Percentiles rank a stretch among this genome's conserved stretches.
Evolutionary conservation across 2,329 filamentous ascomycete genomes (phyloP).

Genomic region (Monilinia vaccinii-corymbosi): DNA sequence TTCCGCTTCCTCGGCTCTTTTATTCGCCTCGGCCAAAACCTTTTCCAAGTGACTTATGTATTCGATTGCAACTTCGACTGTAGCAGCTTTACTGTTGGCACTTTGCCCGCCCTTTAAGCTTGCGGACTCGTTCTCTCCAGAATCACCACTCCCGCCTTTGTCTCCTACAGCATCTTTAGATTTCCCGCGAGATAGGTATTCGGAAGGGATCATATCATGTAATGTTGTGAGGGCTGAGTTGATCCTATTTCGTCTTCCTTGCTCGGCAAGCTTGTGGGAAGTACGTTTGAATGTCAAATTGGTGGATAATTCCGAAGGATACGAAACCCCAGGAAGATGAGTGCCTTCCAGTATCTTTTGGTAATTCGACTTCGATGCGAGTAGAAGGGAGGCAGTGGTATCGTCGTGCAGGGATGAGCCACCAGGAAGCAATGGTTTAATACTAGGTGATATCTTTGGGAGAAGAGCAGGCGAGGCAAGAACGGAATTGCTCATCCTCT

Average conservation of each 20-base stretch:
- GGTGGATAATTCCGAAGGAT: slow-evolving; percentile 82
- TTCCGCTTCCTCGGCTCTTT: slow-evolving; percentile 39
- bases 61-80: slow-evolving; percentile 92
- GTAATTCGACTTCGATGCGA: slow-evolving; percentile 95
- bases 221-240: slow-evolving; percentile 91
- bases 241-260: slow-evolving; percentile 89
- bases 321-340: slow-evolving; percentile 78
- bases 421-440: slow-evolving; percentile 76
- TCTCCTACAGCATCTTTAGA: slow-evolving; percentile 32
- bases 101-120: slow-evolving; percentile 37
- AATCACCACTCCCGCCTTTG: slow-evolving; percentile 35
- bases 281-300: slow-evolving; percentile 94
- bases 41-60: slow-evolving; percentile 82
- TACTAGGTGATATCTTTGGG: slow-evolving; percentile 86
- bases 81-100: slow-evolving; percentile 86
- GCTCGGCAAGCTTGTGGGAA: slow-evolving; percentile 95
- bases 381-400: slow-evolving; percentile 58
- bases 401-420: slow-evolving; percentile 40
- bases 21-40: slow-evolving; percentile 58
- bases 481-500: slow-evolving; percentile 62
- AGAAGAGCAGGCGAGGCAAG: slow-evolving; percentile 80
- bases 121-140: slow-evolving; percentile 40
- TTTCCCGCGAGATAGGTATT: slow-evolving; percentile 54
- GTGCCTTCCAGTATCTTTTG: slow-evolving; percentile 95
- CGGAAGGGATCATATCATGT: neutral